Base-by-base conservation (phyloP, 179 eudicot species). In the Camellia oleifera region DNA sequence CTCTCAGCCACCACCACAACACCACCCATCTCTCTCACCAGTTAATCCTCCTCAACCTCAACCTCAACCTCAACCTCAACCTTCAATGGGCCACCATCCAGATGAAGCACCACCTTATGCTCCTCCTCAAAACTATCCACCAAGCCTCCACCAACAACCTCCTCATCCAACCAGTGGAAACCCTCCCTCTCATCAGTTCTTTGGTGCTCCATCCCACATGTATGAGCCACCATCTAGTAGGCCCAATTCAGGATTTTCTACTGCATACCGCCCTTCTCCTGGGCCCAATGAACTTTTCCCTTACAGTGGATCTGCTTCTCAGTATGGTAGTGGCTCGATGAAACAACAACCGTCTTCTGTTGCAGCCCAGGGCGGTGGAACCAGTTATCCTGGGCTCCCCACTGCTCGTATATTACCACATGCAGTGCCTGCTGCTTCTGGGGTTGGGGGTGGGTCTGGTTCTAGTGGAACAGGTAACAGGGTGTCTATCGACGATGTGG, bases 401-500 rank as follows among this genome's bases (percentile, higher is more conserved):
- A 88, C 99, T 15, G 97, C 99, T 50, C 83, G 86, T 71, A 79
- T 89, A 80, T 71, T 96, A 65, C 98, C 98, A 71, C 93, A 88
- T 5, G 89, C 94, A 61, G 76, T 90, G 65, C 97, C 97, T 56
- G 85, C 94, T 58, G 92, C 97, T 45, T 62, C 93, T 65, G 87
- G 81, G 20, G 86, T 86, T 48, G 83, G 89, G 69, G 82, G 91
- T 78, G 91, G 90, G 13, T 85, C 95, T 17, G 78, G 88, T 68
- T 78, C 93, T 23, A 75, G 86, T 17, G 94, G 95, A 69, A 14
- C 87, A 4, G 97, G 93, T 23, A 94, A 96, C 74, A 90, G 89
- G 91, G 95, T 96, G 45, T 98, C 99, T 5, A 84, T 94, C 15
- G 99, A 96, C 78, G 99, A 96, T 74, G 97, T 96, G 65, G 86